A percentile compares a stretch with the other conserved stretches of the same genome.
These are phyloP conservation scores for Truncatella angustata DNA, from an alignment of 2,329 filamentous ascomycete genomes.

Conservation along the genomic window DNA sequence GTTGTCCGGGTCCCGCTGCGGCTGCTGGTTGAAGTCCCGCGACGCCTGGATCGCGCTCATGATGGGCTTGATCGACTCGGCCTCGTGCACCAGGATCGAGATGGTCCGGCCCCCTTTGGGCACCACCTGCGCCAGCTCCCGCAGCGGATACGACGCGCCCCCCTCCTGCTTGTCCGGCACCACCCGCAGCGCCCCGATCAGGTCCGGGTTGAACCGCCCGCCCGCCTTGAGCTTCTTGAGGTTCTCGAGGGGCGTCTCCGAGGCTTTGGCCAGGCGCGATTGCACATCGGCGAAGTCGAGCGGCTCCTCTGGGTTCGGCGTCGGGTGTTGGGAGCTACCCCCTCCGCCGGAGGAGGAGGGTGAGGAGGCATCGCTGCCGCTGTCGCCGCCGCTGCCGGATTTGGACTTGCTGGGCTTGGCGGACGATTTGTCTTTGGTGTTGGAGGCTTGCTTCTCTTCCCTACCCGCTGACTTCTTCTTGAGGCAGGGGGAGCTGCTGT, in stretches of 20 bases:
- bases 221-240: conserved; percentile 43
- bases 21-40: conserved; percentile 59
- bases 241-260: conserved; percentile 38
- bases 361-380: neutral
- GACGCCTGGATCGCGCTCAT: conserved; percentile 53
- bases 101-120: conserved; percentile 41
- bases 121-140: conserved; percentile 54
- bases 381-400: neutral
- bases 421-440: conserved; percentile 1
- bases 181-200: conserved; percentile 45
- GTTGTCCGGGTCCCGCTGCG: conserved; percentile 56
- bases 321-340: conserved; percentile 20
- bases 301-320: conserved; percentile 39
- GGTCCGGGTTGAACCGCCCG: conserved; percentile 51
- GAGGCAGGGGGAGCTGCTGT: conserved; percentile 2
- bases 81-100: conserved; percentile 37
- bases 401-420: neutral
- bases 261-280: conserved; percentile 40
- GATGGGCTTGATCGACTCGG: conserved; percentile 49
- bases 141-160: conserved; percentile 42
- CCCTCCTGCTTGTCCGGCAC: conserved; percentile 27
- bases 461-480: neutral
- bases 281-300: conserved; percentile 48
- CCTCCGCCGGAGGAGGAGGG: neutral
- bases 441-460: neutral